These are phyloP conservation scores for Hippophae rhamnoides DNA, from an alignment of 306 rosid species.

Conservation along the genomic window DNA sequence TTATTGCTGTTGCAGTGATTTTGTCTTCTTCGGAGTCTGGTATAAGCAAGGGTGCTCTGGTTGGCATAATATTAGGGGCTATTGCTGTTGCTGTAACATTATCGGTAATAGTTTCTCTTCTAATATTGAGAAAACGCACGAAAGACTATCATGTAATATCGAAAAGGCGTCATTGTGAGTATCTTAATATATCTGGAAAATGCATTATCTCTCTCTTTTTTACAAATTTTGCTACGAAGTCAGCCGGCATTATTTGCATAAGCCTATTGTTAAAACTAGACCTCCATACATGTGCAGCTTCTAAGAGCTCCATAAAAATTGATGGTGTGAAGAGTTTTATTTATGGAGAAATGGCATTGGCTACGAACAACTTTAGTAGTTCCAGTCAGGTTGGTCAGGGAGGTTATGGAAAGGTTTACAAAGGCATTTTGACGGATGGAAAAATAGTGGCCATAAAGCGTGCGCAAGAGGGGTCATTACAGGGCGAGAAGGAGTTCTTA, in stretches of 20 bases:
- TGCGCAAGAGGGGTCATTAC: constrained; percentile 8
- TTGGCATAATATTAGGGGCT: constrained; percentile 11
- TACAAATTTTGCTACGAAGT: too few relatives aligned
- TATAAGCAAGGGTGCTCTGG: constrained; percentile 8
- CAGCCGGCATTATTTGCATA: not conserved
- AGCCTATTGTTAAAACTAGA: not conserved
- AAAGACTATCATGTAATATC: too few relatives aligned
- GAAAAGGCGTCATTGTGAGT: too few relatives aligned
- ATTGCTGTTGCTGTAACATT: not conserved
- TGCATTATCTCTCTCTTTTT: too few relatives aligned
- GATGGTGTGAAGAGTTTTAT: constrained; percentile 9
- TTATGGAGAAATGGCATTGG: constrained; percentile 1
- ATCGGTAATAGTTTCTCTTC: not conserved
- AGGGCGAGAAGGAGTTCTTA: constrained; percentile 3
- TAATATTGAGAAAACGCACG: too few relatives aligned
- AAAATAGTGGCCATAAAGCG: constrained; percentile 12
- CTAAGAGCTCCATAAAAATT: not conserved
- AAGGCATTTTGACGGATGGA: constrained; percentile 11
- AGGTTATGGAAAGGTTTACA: constrained; percentile 17
- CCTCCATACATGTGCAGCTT: not conserved
- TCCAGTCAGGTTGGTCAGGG: constrained; percentile 7
- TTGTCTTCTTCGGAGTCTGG: not conserved
- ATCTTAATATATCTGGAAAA: too few relatives aligned
- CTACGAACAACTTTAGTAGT: constrained; percentile 2
- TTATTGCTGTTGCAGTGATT: not conserved